Conservation (phyloP, 2,329 filamentous ascomycete genomes). For the Thielaviopsis populi region DNA sequence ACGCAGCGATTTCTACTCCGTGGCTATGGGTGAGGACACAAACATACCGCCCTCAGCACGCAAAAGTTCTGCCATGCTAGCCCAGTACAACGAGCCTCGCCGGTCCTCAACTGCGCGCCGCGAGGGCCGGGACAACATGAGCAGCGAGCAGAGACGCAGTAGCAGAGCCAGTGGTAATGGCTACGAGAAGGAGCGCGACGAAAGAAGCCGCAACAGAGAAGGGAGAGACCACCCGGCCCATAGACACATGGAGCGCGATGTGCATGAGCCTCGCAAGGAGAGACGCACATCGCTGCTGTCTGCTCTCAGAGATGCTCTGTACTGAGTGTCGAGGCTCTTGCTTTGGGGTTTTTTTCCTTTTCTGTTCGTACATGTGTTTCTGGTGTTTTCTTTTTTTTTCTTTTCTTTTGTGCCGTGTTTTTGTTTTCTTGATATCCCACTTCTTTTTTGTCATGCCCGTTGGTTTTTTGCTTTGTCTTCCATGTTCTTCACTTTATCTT, state of each 20-base stretch:
- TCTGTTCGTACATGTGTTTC: not conserved
- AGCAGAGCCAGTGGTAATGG: slow-evolving; percentile 2
- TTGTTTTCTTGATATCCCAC: not conserved
- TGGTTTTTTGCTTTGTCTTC: slow-evolving; percentile 7
- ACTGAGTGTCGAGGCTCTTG: slow-evolving; percentile 32
- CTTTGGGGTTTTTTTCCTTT: not conserved
- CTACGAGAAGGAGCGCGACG: not conserved
- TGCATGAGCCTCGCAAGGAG: slow-evolving; percentile 20
- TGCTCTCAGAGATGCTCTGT: slow-evolving; percentile 43
- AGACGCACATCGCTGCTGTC: slow-evolving; percentile 41
- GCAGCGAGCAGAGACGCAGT: slow-evolving; percentile 24
- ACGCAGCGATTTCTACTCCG: slow-evolving; percentile 20
- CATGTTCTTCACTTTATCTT: not conserved
- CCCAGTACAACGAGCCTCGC: not conserved
- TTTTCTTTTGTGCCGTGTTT: not conserved
- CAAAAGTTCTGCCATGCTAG: not conserved
- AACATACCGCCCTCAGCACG: slow-evolving; percentile 15
- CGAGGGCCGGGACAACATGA: slow-evolving; percentile 25
- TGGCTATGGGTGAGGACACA: not conserved
- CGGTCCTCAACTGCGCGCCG: slow-evolving; percentile 10
- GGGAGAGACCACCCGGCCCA: slow-evolving; percentile 20
- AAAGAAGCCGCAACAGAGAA: not conserved
- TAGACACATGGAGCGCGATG: slow-evolving; percentile 24
- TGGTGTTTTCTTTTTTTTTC: slow-evolving; percentile 1
- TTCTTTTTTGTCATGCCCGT: no score